Evolutionary conservation across 2,329 filamentous ascomycete genomes (phyloP), one percentile per base, ranked within the genome.

Genomic region (Geosmithia flava): DNA sequence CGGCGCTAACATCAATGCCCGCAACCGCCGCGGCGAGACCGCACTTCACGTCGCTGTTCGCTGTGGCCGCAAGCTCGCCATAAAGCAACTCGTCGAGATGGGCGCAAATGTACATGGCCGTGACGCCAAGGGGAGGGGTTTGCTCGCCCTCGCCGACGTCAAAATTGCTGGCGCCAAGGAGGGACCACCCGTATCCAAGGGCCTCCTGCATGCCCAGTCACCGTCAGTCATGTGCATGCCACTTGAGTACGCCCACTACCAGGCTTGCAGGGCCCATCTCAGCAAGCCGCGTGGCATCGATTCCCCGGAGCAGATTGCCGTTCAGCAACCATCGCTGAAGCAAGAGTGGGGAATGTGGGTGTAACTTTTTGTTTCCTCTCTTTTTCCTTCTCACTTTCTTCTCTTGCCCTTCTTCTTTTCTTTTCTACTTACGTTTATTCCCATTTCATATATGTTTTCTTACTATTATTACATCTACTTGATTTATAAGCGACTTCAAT

Each of bases 1-100:
- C 0, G 71, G 72, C 1, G 74, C 72, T 0, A 57, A 67, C 1
- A 53, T 78, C 3, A 63, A 78, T 48, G 69, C 67, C 5, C 70
- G 75, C 27, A 80, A 79, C 55, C 63, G 73, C 3, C 59, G 63
- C 1, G 75, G 75, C 41, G 76, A 80, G 59, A 79, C 76, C 0
- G 68, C 75, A 0, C 62, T 79, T 27, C 72, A 78, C 40, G 56
- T 80, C 8, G 75, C 76, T 0, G 73, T 74, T 2, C 67, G 73
- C 2, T 63, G 69, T 19, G 75, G 76, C 0, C 68, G 71, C 47
- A 78, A 77, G 58, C 65, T 74, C 2, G 75, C 75, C 1, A 59
- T 73, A 27, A 67, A 65, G 13, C 66, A 68, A 7, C 62, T 78
- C 11, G 61, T 72, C 13, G 62, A 67, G n/a, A 54, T 62, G 5